A percentile compares a stretch with the other conserved stretches of the same genome.
These are phyloP conservation scores for Sapria himalayana DNA, from an alignment of 345 rosid species.

Conservation along the genomic window DNA sequence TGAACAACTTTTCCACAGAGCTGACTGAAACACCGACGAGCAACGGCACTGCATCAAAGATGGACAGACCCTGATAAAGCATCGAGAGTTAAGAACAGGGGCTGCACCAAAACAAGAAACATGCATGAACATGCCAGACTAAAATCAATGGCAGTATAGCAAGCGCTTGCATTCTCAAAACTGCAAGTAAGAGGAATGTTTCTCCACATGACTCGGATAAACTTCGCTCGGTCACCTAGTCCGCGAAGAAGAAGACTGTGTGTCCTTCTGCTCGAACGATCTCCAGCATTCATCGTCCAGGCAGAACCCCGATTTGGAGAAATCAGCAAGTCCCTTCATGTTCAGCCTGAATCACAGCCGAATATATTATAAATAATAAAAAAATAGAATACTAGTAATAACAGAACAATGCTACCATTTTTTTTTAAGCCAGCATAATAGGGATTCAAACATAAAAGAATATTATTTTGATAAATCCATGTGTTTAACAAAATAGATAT, in stretches of 20 bases:
- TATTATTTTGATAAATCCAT: not conserved
- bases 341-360: slow-evolving; percentile 39
- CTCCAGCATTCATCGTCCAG: slow-evolving; percentile 90
- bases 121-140: no score
- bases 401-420: not conserved
- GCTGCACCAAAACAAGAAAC: no score
- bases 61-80: slow-evolving; percentile 57
- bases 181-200: slow-evolving; percentile 29
- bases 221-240: slow-evolving; percentile 56
- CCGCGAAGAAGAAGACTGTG: slow-evolving; percentile 46
- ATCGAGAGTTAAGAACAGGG: no score
- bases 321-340: slow-evolving; percentile 30
- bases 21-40: slow-evolving; percentile 58
- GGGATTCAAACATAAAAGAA: not conserved
- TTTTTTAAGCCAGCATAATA: no score
- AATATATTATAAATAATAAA: slow-evolving; percentile 8
- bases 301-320: slow-evolving; percentile 40
- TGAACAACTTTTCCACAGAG: slow-evolving; percentile 50
- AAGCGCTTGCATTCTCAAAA: slow-evolving; percentile 46
- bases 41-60: slow-evolving; percentile 38
- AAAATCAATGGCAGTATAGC: no score
- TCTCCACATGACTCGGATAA: slow-evolving; percentile 60
- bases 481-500: no score
- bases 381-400: no score
- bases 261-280: slow-evolving; percentile 53